Conservation (phyloP, 2,329 filamentous ascomycete species). For the Stromatinia cepivora region DNA sequence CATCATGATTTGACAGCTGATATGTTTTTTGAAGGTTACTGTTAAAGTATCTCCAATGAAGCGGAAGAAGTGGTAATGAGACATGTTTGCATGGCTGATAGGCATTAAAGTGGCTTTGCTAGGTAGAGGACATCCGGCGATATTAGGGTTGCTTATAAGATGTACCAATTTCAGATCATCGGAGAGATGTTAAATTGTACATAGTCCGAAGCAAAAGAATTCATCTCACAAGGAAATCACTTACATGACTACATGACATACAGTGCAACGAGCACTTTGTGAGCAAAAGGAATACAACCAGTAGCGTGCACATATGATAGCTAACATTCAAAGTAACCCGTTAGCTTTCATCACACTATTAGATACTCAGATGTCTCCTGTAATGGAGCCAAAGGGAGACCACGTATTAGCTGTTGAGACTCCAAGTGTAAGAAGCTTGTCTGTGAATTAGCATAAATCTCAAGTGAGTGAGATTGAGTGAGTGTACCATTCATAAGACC, state of each 20-base stretch:
- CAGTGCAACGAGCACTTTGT: neutral
- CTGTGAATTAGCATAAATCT: neutral
- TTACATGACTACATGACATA: neutral
- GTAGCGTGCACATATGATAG: neutral
- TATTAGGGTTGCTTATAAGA: neutral
- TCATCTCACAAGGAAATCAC: neutral
- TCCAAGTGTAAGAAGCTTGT: neutral
- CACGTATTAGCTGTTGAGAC: neutral
- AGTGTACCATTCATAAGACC: too few species aligned
- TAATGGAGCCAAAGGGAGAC: neutral
- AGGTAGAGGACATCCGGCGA: neutral
- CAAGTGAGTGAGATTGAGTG: neutral
- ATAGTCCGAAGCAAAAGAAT: neutral
- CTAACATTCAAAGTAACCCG: neutral
- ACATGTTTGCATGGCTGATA: neutral
- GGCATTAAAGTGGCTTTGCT: neutral
- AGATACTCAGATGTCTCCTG: neutral
- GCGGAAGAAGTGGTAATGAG: neutral
- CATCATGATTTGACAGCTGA: slow-evolving; percentile 5
- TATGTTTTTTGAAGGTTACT: slow-evolving; percentile 3
- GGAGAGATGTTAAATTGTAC: neutral
- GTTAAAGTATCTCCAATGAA: neutral
- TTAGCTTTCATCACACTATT: neutral
- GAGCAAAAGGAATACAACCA: neutral
- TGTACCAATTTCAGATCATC: neutral